phyloP scores from a whole-genome alignment of 129 eudicot species.

The Smallanthus sonchifolius region DNA sequence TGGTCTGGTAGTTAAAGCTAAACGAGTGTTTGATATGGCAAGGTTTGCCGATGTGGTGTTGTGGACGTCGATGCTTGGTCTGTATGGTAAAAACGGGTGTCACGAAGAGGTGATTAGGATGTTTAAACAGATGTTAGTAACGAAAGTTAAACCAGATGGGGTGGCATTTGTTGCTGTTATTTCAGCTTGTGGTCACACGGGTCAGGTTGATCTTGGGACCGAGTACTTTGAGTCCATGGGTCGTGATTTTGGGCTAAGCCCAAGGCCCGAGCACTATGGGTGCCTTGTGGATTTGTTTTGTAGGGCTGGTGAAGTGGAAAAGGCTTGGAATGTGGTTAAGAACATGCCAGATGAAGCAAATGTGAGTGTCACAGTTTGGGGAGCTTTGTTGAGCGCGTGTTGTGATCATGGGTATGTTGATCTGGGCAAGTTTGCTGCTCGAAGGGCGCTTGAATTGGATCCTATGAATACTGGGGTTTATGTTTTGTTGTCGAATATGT shows the following conservation, averaged over 20 bases:
- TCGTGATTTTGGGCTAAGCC: slow-evolving; percentile 45
- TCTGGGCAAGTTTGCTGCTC: slow-evolving; percentile 70
- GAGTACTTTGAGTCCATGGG: slow-evolving; percentile 59
- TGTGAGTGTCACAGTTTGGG: slow-evolving; percentile 56
- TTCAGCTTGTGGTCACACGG: slow-evolving; percentile 76
- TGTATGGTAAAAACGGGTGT: slow-evolving; percentile 61
- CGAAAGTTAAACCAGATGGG: slow-evolving; percentile 66
- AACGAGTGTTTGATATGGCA: slow-evolving; percentile 39
- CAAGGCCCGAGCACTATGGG: slow-evolving; percentile 66
- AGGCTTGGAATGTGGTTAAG: slow-evolving; percentile 59
- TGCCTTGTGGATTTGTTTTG: slow-evolving; percentile 76
- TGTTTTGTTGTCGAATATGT: slow-evolving; percentile 69
- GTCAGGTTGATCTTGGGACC: slow-evolving; percentile 66
- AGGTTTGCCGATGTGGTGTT: slow-evolving; percentile 62
- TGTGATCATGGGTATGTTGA: slow-evolving; percentile 56
- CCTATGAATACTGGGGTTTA: slow-evolving; percentile 65
- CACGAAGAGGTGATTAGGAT: slow-evolving; percentile 43
- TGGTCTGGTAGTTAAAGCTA: slow-evolving; percentile 53
- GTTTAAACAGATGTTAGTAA: slow-evolving; percentile 50
- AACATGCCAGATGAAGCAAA: slow-evolving; percentile 41
- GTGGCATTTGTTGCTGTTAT: slow-evolving; percentile 61
- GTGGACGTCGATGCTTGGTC: slow-evolving; percentile 86
- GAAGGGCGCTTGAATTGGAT: slow-evolving; percentile 65
- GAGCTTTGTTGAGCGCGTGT: slow-evolving; percentile 65
- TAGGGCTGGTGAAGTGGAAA: slow-evolving; percentile 76